Conservation (phyloP, 768 basidiomycete species). For the Sporobolomyces pararoseus region DNA sequence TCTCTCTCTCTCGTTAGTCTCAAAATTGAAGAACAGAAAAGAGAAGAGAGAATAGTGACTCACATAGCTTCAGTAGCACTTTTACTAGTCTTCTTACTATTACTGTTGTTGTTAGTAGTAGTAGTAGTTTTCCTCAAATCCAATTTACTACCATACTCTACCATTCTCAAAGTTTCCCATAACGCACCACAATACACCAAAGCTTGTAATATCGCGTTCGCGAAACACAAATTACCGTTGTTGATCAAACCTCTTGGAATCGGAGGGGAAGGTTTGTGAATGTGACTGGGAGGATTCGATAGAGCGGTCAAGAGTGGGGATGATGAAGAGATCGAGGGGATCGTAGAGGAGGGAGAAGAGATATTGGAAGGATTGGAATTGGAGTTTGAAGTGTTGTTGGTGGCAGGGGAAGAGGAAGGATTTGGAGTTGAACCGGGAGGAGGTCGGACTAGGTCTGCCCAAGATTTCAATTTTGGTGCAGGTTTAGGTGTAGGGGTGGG, state of each 20-base stretch:
- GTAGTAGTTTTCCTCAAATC: constrained; percentile 51
- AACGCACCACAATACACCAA: constrained; percentile 87
- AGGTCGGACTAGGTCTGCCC: constrained; percentile 38
- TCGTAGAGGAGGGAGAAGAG: too few species aligned
- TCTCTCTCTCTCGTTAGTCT: constrained; percentile 50
- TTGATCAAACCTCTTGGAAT: constrained; percentile 79
- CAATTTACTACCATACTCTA: constrained; percentile 59
- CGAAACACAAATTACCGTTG: constrained; percentile 95
- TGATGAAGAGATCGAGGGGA: too few species aligned
- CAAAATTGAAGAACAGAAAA: background rate
- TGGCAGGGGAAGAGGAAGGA: background rate
- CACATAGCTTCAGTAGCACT: constrained; percentile 54
- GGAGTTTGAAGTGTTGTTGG: background rate
- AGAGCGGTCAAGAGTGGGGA: constrained; percentile 3
- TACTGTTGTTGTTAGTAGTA: too few species aligned
- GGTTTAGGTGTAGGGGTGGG: constrained; percentile 4
- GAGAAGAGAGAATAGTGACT: constrained; percentile 32
- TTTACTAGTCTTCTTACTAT: constrained; percentile 43
- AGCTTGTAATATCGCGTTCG: constrained; percentile 85
- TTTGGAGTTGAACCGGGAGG: constrained; percentile 9
- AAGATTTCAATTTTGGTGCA: constrained; percentile 20
- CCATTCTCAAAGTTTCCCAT: constrained; percentile 66
- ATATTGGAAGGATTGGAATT: too few species aligned
- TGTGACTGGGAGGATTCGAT: constrained; percentile 6
- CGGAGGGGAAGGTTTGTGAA: constrained; percentile 6